Evolutionary conservation across 768 basidiomycete genomes (phyloP), one percentile per base, ranked within the genome.

Genomic region (Infundibulicybe gibba): DNA sequence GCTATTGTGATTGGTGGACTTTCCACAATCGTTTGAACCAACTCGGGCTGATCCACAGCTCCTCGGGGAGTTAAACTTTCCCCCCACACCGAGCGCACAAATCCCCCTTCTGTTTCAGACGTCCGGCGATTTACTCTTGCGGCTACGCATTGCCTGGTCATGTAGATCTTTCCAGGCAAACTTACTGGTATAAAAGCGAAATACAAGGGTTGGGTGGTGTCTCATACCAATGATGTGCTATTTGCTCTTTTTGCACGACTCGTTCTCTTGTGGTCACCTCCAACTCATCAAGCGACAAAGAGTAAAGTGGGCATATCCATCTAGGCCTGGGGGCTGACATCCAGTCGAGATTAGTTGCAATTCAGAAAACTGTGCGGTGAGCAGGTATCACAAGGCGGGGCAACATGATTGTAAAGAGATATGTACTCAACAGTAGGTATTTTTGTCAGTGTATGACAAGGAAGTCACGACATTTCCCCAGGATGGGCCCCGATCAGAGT

Each of bases 331-430:
- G 21, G 14, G 5, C 30, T 37, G 19, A 17, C 37, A 9, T 43
- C 14, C 25, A 14, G 12, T 40, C 40, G 44, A 81, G 80, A 62
- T 81, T 13, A 80, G 81, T 50, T 82, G 80, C 51, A 67, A 71
- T 41, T 46, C 45, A 2, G 44, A 49, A 20, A 50, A 53, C 6
- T 81, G 80, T 46, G 61, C 56, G 6, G 56, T 68, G 45, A 81
- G 80, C 49, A 16, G 41, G 8, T 53, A 32, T 31, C 77, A 79
- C 48, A 57, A 45, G 8, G 48, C 35, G 0, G 37, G 25, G 11
- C 2, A 19, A 1, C 77, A 79, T 45, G 50, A 69, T 44, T 79
- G 77, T 49, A 35, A 16, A 16, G 48, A 43, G 8, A 62, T 57
- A 0, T 79, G 77, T 47, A 39, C 16, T 9, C 73, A 71, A 49